A percentile compares a stretch with the other conserved stretches of the same genome.
phyloP scores from a whole-genome alignment of 2,329 filamentous ascomycete genomes.

The Exophiala dermatitidis region DNA sequence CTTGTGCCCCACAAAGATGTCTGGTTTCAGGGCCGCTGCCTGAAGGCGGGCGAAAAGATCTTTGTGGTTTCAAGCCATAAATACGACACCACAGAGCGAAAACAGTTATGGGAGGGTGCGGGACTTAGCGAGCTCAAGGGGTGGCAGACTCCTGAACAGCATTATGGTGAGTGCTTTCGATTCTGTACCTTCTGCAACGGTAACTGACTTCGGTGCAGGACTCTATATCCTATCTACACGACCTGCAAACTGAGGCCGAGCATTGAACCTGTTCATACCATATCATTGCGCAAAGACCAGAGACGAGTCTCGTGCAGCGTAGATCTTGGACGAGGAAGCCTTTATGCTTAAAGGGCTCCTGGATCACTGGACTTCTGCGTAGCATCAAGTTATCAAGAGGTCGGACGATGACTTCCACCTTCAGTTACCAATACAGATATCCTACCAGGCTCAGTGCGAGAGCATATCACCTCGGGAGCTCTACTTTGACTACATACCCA shows the following conservation, averaged over 20 bases:
- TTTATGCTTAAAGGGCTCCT: no score
- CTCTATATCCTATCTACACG: neutral
- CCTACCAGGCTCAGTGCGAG: no score
- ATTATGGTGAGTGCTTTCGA: neutral
- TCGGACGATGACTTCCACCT: no score
- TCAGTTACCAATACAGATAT: no score
- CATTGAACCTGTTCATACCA: neutral
- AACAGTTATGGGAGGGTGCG: slow-evolving; percentile 62
- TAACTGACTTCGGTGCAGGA: neutral
- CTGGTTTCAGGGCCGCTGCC: slow-evolving; percentile 55
- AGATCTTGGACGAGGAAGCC: no score
- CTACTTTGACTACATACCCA: no score
- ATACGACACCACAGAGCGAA: slow-evolving; percentile 59
- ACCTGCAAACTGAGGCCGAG: neutral
- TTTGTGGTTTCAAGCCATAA: slow-evolving; percentile 88
- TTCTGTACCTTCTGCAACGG: neutral
- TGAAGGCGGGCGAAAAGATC: slow-evolving; percentile 67
- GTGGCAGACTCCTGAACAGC: neutral
- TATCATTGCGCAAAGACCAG: neutral
- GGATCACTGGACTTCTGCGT: no score
- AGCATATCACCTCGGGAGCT: no score
- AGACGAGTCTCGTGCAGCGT: no score
- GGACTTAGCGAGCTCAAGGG: slow-evolving; percentile 26
- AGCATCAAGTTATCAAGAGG: no score
- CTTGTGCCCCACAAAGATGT: slow-evolving; percentile 65